phyloP scores from a whole-genome alignment of 2,329 filamentous ascomycete genomes.

The Sarocladium brachiariae region DNA sequence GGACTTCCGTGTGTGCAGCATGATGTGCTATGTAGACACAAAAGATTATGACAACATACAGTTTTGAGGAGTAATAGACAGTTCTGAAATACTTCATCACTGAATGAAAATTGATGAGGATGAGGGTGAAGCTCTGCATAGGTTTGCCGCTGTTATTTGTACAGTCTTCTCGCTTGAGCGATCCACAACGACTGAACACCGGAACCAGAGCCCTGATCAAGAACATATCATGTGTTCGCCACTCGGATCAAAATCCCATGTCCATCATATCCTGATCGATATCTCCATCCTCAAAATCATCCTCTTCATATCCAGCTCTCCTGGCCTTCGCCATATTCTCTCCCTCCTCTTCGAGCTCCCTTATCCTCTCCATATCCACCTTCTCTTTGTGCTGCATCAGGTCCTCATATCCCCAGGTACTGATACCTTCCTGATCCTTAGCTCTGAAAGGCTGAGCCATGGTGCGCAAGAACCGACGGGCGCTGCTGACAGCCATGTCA shows the following conservation, averaged over 20 bases:
- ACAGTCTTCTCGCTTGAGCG: no score
- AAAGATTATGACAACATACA: neutral
- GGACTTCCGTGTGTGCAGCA: no score
- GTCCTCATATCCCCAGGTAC: conserved; percentile 81
- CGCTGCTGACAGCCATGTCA: conserved; percentile 86
- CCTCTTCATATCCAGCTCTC: conserved; percentile 28
- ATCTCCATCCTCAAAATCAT: conserved; percentile 46
- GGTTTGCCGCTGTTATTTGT: no score
- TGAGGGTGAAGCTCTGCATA: no score
- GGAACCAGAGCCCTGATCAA: no score
- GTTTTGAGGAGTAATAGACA: neutral
- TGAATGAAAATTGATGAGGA: no score
- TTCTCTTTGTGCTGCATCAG: conserved; percentile 72
- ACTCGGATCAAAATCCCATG: conserved; percentile 31
- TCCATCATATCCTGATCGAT: conserved; percentile 52
- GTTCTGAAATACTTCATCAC: neutral
- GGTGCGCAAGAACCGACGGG: conserved; percentile 79
- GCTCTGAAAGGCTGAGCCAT: conserved; percentile 89
- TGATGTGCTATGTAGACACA: no score
- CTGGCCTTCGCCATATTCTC: conserved; percentile 10
- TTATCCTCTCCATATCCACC: conserved; percentile 60
- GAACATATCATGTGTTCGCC: no score
- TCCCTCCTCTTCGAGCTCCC: conserved; percentile 45
- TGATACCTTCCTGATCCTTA: conserved; percentile 84
- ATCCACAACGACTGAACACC: conserved; percentile 17